phyloP scores from a whole-genome alignment of 1,139 yeast genomes.

The Sugiyamaella sp. region DNA sequence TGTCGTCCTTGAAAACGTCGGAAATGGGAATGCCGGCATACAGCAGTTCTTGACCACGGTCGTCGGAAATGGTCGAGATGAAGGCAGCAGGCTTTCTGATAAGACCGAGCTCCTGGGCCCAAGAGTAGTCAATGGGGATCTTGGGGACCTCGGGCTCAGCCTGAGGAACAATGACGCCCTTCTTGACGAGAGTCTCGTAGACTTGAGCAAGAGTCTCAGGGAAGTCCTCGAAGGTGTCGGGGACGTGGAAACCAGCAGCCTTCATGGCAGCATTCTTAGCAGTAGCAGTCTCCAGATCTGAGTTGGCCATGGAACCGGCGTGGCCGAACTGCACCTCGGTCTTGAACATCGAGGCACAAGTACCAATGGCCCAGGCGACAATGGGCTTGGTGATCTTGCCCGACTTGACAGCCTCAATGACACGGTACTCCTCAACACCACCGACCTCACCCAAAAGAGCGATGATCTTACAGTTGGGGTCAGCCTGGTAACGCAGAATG shows the following conservation, averaged over 20 bases:
- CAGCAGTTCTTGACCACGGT: constrained; percentile 51
- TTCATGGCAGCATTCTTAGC: constrained; percentile 52
- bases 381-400: constrained; percentile 51
- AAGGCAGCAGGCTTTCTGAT: constrained; percentile 53
- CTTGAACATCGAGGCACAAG: constrained; percentile 53
- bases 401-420: constrained; percentile 50
- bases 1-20: constrained; percentile 51
- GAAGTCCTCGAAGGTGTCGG: constrained; percentile 51
- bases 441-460: constrained; percentile 52
- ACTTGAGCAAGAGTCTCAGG: constrained; percentile 46
- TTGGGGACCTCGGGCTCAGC: constrained; percentile 51
- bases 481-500: constrained; percentile 50
- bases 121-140: constrained; percentile 52
- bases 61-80: constrained; percentile 52
- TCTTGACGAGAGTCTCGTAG: constrained; percentile 45
- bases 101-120: constrained; percentile 53
- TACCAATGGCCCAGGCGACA: constrained; percentile 54
- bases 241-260: constrained; percentile 50
- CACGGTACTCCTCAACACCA: constrained; percentile 54
- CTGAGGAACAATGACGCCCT: constrained; percentile 45
- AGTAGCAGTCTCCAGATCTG: constrained; percentile 49
- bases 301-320: constrained; percentile 53
- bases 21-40: constrained; percentile 53
- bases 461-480: constrained; percentile 50
- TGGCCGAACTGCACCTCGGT: constrained; percentile 54